phyloP scores from a whole-genome alignment of 1,284 basidiomycete genomes.

The Lentinula novae-zelandiae region DNA sequence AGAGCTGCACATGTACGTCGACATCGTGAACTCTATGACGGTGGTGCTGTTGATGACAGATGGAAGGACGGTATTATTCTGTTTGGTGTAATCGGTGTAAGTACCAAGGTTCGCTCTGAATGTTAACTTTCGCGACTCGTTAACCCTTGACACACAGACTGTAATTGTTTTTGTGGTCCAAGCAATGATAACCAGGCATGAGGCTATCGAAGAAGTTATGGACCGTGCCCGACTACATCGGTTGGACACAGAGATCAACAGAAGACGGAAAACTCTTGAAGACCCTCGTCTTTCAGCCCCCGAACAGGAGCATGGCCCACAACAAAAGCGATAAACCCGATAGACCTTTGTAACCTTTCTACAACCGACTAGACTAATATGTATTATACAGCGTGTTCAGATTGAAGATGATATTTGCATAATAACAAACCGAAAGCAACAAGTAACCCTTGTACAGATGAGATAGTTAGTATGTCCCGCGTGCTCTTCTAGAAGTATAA shows the following conservation, averaged over 20 bases:
- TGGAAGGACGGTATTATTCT: constrained; percentile 57
- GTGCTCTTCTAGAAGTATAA: constrained; percentile 36
- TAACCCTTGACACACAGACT: neutral
- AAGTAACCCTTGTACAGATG: neutral
- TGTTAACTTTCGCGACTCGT: neutral
- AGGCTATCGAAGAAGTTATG: constrained; percentile 14
- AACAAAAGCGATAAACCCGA: neutral
- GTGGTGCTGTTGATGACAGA: constrained; percentile 44
- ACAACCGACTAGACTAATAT: neutral
- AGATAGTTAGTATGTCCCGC: neutral
- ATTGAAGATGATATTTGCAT: neutral
- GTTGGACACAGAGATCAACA: neutral
- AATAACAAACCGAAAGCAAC: neutral
- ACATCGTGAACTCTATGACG: constrained; percentile 40
- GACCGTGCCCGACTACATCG: constrained; percentile 8
- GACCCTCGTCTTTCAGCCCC: constrained; percentile 15
- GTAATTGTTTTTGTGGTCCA: constrained; percentile 14
- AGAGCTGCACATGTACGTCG: constrained; percentile 39
- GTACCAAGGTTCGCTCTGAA: constrained; percentile 18
- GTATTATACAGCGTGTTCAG: neutral
- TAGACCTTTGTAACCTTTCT: neutral
- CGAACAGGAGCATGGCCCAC: neutral
- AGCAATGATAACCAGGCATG: constrained; percentile 18
- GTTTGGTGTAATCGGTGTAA: constrained; percentile 42
- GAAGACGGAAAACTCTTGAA: constrained; percentile 7